Evolutionary conservation across 2,329 filamentous ascomycete species (phyloP).

Genomic region (Dactylellina cionopaga): DNA sequence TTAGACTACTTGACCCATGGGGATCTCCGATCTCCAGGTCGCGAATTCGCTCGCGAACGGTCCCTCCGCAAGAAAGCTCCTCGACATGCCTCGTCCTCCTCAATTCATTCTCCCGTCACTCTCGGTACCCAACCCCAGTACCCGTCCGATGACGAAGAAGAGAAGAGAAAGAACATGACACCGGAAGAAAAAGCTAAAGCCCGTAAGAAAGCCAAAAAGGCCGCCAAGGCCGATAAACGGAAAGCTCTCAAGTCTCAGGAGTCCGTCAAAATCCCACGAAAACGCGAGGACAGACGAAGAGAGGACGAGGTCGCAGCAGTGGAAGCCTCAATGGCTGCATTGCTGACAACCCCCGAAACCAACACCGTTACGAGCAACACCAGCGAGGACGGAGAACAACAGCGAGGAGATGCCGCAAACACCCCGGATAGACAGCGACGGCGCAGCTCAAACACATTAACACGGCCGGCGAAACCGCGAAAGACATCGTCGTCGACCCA

Average conservation of each 20-base stretch:
- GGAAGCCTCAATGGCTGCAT: slow-evolving; percentile 39
- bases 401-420: slow-evolving; percentile 16
- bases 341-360: slow-evolving; percentile 18
- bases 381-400: slow-evolving; percentile 5
- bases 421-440: slow-evolving; percentile 48
- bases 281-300: slow-evolving; percentile 44
- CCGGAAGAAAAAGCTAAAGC: slow-evolving; percentile 40
- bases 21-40: slow-evolving; percentile 45
- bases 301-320: slow-evolving; percentile 45
- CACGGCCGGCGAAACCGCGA: slow-evolving; percentile 43
- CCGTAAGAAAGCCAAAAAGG: slow-evolving; percentile 50
- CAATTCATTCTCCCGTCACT: slow-evolving; percentile 17
- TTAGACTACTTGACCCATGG: slow-evolving; percentile 45
- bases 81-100: slow-evolving; percentile 30
- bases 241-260: slow-evolving; percentile 45
- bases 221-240: slow-evolving; percentile 43
- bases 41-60: slow-evolving; percentile 45
- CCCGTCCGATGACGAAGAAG: slow-evolving; percentile 46
- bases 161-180: slow-evolving; percentile 28
- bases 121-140: slow-evolving; percentile 36
- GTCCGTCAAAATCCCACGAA: slow-evolving; percentile 40
- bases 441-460: slow-evolving; percentile 45
- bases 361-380: too few relatives aligned
- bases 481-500: slow-evolving; percentile 48
- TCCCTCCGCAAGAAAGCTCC: slow-evolving; percentile 47